These are phyloP conservation scores for Macrolepiota albuminosa DNA, from an alignment of 768 basidiomycete genomes.

Conservation along the genomic window DNA sequence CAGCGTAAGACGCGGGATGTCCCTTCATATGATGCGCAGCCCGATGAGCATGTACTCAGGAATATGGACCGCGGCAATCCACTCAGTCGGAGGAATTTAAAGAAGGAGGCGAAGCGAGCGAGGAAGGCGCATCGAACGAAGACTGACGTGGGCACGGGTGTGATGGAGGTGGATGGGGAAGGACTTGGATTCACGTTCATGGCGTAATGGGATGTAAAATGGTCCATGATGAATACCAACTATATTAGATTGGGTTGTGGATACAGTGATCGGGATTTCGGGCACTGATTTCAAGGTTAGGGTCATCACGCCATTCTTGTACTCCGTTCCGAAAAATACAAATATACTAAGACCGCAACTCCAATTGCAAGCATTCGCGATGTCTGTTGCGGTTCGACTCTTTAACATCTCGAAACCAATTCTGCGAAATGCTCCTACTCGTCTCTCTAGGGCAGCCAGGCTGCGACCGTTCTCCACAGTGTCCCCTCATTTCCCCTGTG, in stretches of 20 bases:
- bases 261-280: neutral
- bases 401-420: conserved; percentile 1
- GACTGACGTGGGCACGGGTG: conserved; percentile 15
- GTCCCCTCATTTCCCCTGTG: conserved; percentile 60
- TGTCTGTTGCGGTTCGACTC: conserved; percentile 9
- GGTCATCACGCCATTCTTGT: conserved; percentile 16
- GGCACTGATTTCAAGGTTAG: conserved; percentile 16
- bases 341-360: neutral
- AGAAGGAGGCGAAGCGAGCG: conserved; percentile 60
- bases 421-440: neutral
- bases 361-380: conserved; percentile 2
- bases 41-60: conserved; percentile 39
- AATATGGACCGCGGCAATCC: conserved; percentile 55
- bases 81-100: conserved; percentile 48
- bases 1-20: conserved; percentile 52
- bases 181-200: conserved; percentile 46
- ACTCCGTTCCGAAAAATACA: neutral
- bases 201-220: conserved; percentile 15
- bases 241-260: neutral
- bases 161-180: conserved; percentile 47
- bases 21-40: conserved; percentile 46
- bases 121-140: conserved; percentile 44
- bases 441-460: conserved; percentile 1
- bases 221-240: neutral
- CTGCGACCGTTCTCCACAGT: conserved; percentile 5